Evolutionary conservation across 768 basidiomycete species (phyloP).

Genomic region (Auricularia cornea): DNA sequence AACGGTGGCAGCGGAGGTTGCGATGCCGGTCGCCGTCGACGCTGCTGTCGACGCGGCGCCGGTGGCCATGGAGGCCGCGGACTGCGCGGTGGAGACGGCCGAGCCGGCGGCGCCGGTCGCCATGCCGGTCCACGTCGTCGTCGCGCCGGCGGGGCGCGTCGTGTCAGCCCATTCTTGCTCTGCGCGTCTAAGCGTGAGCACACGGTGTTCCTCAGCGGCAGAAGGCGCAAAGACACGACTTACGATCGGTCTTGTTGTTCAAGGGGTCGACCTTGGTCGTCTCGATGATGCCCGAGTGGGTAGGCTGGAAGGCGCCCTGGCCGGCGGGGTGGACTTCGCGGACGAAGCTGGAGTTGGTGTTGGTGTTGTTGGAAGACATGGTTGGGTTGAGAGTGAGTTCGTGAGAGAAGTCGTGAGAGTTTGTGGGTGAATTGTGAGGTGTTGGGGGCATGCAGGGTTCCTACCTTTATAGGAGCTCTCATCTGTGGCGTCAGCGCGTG

Average conservation of each 20-base stretch:
- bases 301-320: neutral
- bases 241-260: constrained; percentile 36
- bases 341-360: neutral
- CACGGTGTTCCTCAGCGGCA: too few species aligned
- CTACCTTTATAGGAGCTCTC: too few species aligned
- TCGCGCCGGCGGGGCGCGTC: constrained; percentile 9
- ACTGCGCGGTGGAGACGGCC: neutral
- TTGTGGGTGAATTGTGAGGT: too few species aligned
- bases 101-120: neutral
- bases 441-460: too few species aligned
- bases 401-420: too few species aligned
- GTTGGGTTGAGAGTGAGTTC: neutral
- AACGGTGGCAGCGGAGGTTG: constrained; percentile 18
- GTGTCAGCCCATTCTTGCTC: constrained; percentile 38
- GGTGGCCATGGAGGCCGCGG: constrained; percentile 1
- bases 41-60: constrained; percentile 5
- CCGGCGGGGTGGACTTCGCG: neutral
- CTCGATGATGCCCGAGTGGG: constrained; percentile 44
- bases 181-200: constrained; percentile 10
- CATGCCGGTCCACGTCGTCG: neutral
- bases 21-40: constrained; percentile 10
- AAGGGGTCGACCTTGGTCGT: constrained; percentile 44
- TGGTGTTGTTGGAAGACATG: neutral
- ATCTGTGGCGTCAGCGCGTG: too few species aligned
- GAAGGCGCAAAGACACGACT: too few species aligned